These are phyloP conservation scores for Xylariales sp. DNA, from an alignment of 2,329 filamentous ascomycete genomes.

Conservation along the genomic window DNA sequence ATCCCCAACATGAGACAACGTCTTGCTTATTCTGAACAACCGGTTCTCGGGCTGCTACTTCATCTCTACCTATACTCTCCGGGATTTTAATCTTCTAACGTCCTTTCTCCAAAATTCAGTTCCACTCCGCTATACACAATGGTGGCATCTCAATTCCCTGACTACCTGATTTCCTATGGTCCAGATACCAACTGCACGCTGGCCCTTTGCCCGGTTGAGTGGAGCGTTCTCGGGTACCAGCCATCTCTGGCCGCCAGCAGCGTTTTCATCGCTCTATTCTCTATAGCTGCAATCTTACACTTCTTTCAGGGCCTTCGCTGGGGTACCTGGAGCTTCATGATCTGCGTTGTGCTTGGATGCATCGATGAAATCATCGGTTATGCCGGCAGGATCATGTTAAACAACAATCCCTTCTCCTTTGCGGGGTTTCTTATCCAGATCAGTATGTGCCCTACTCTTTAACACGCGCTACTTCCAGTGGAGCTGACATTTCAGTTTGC, in stretches of 20 bases:
- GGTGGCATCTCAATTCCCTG: not conserved
- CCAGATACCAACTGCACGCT: slow-evolving; percentile 46
- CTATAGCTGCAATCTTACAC: slow-evolving; percentile 43
- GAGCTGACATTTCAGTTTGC: slow-evolving; percentile 37
- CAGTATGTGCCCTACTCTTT: slow-evolving; percentile 28
- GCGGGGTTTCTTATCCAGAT: slow-evolving; percentile 63
- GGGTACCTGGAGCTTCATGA: slow-evolving; percentile 44
- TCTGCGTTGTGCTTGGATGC: slow-evolving; percentile 52
- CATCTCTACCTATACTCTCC: no score
- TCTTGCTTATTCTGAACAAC: no score
- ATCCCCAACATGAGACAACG: no score
- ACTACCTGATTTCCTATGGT: slow-evolving; percentile 29
- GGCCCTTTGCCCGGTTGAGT: slow-evolving; percentile 38
- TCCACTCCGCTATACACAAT: no score
- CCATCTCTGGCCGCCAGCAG: slow-evolving; percentile 38
- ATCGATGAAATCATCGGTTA: slow-evolving; percentile 59
- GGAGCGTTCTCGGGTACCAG: slow-evolving; percentile 42
- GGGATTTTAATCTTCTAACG: no score
- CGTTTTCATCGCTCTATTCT: slow-evolving; percentile 37
- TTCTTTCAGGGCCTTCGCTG: slow-evolving; percentile 39
- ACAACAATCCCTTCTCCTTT: slow-evolving; percentile 54
- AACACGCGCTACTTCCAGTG: not conserved
- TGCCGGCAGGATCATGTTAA: slow-evolving; percentile 52
- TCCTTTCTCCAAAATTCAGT: no score
- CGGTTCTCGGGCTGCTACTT: no score